Percentiles rank a stretch among this genome's conserved stretches.
These are phyloP conservation scores for Polyporus arcularius DNA, from an alignment of 768 basidiomycete genomes.

Conservation along the genomic window DNA sequence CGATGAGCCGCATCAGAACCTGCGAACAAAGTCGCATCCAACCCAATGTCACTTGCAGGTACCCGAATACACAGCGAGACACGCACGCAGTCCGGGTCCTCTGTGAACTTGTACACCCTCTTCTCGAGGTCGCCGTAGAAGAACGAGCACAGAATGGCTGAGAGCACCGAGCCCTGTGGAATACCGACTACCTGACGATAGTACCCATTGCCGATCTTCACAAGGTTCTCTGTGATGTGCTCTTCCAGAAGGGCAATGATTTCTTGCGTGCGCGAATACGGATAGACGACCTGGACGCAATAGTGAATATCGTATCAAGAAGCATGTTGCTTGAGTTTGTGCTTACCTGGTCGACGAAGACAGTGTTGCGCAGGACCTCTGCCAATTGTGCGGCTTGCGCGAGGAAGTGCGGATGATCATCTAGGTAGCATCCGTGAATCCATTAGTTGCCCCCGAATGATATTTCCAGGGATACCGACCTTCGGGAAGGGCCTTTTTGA, in stretches of 20 bases:
- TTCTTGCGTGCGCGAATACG: constrained; percentile 51
- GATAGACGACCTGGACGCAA: constrained; percentile 53
- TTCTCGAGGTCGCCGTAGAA: constrained; percentile 93
- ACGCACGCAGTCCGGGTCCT: constrained; percentile 65
- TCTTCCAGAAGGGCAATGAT: constrained; percentile 79
- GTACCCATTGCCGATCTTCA: constrained; percentile 86
- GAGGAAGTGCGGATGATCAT: constrained; percentile 75
- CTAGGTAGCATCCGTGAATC: constrained; percentile 39
- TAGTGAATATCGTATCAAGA: background rate
- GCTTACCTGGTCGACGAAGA: constrained; percentile 83
- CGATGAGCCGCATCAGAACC: constrained; percentile 85
- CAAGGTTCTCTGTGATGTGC: constrained; percentile 90
- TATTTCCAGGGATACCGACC: constrained; percentile 41
- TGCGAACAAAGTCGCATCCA: constrained; percentile 39
- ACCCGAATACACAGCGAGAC: background rate
- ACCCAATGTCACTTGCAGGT: no score
- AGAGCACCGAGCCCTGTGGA: constrained; percentile 97
- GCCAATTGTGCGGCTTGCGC: constrained; percentile 71
- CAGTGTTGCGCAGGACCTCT: constrained; percentile 61
- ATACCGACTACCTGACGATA: constrained; percentile 93
- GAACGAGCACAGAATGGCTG: constrained; percentile 88
- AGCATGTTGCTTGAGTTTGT: background rate
- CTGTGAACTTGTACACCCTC: constrained; percentile 50
- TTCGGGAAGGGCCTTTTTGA: constrained; percentile 66
- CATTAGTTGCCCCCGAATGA: background rate